Conservation (phyloP, 345 rosid species). For the Excoecaria cochinchinensis region DNA sequence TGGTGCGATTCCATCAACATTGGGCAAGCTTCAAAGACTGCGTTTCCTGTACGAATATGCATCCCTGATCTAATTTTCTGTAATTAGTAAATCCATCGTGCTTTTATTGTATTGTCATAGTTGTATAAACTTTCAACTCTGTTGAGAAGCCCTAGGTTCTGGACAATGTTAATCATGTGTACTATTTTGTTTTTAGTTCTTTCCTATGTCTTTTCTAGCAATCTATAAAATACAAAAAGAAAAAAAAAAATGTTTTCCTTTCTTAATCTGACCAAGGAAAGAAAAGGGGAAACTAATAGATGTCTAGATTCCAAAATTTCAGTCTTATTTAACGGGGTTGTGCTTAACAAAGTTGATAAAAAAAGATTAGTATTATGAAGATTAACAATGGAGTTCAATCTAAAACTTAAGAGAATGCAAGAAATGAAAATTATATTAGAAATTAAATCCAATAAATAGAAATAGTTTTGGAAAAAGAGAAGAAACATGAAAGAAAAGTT, state of each 20-base stretch:
- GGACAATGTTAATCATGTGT: not conserved
- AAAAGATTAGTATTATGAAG: not conserved
- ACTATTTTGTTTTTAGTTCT: not conserved
- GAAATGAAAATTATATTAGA: not conserved
- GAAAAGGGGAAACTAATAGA: not conserved
- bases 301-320: not conserved
- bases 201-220: not conserved
- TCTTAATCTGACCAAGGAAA: not conserved
- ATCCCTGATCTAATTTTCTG: constrained; percentile 13
- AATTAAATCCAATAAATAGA: not conserved
- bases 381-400: not conserved
- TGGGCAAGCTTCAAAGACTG: constrained; percentile 58
- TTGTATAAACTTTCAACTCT: not conserved
- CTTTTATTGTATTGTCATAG: not conserved
- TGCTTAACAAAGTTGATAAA: not conserved
- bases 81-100: not conserved
- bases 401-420: not conserved
- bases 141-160: not conserved
- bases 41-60: constrained; percentile 63
- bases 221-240: not conserved
- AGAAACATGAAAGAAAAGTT: too few species aligned
- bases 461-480: too few species aligned
- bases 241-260: too few species aligned
- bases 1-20: constrained; percentile 58
- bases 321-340: not conserved